Base-by-base conservation (phyloP, 257 asterid species). In the Solanum tacnaense region DNA sequence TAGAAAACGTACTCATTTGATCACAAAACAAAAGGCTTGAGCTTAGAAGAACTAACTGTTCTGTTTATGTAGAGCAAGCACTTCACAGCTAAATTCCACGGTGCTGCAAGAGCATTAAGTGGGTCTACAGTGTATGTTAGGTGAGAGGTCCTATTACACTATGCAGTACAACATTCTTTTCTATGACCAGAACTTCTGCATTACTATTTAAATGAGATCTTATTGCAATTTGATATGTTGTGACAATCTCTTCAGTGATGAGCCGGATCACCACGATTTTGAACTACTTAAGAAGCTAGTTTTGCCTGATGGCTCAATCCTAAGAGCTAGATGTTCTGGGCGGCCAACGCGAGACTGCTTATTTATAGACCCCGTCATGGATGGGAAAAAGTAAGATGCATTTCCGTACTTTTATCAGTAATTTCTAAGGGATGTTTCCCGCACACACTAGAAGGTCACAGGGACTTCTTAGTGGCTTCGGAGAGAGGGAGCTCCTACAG, bases 301-400 rank as follows among this genome's bases (percentile, higher is more conserved):
- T 62, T 87, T 95, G 73, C 91, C 93, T 5, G 95, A 94, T 88
- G 98, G 98, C 56, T 94, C 98, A 31, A 88, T 95, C 86, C 89
- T 95, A 41, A 88, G 96, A 89, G 95, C 95, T 70, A 89, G 89
- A 86, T 89, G 89, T 70, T 93, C 97, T 5, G 97, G 97, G 41
- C 87, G 96, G 23, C 97, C 96, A 6, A 93, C 96, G 41, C 90
- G 93, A 11, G 96, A 95, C 68, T 90, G 65, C 65, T 56, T 56
- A 56, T 56, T 18, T 20, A 56, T 56, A 56, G 93, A 94, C 87
- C 93, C 96, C 2, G 92, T 94, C 71, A 91, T 92, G 92, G 97
- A 95, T 84, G 93, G 92, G 13, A 91, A 92, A 90, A 49, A 49
- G 60, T 49, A 94, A 84, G 34, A 60, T 36, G 5, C 25, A 25